Evolutionary conservation across 352 stramenopile species (phyloP).

Genomic region (Globisporangium sylvaticum): DNA sequence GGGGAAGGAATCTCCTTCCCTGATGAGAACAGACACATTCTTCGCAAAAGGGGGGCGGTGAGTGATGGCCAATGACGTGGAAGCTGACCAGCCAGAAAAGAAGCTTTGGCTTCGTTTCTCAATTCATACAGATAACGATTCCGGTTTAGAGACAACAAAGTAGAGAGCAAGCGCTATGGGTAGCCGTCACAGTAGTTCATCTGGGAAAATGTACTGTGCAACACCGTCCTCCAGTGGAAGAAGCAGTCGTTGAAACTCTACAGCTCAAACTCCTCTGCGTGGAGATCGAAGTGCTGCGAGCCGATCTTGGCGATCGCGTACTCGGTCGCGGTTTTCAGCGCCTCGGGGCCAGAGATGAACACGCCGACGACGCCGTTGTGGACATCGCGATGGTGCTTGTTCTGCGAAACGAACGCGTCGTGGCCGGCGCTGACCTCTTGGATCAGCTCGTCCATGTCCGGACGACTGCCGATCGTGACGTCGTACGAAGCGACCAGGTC

Average conservation of each 20-base stretch:
- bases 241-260: not conserved
- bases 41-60: no score
- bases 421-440: slow-evolving; percentile 22
- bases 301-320: slow-evolving; percentile 10
- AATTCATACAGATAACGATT: no score
- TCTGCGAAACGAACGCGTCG: not conserved
- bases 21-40: no score
- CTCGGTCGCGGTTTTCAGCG: slow-evolving; percentile 11
- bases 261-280: slow-evolving; percentile 1
- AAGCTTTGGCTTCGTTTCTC: no score
- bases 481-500: slow-evolving; percentile 28
- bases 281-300: not conserved
- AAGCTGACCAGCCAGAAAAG: no score
- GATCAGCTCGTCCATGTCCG: slow-evolving; percentile 32
- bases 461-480: slow-evolving; percentile 25
- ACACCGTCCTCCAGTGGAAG: no score
- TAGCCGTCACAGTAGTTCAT: no score
- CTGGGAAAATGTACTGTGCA: no score
- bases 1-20: no score
- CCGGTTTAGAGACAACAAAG: no score
- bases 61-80: no score
- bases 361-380: slow-evolving; percentile 1
- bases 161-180: no score
- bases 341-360: slow-evolving; percentile 12
- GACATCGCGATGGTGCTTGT: not conserved